Evolutionary conservation across 148 eudicot genomes (phyloP).

Genomic region (Suaeda aralocaspica): DNA sequence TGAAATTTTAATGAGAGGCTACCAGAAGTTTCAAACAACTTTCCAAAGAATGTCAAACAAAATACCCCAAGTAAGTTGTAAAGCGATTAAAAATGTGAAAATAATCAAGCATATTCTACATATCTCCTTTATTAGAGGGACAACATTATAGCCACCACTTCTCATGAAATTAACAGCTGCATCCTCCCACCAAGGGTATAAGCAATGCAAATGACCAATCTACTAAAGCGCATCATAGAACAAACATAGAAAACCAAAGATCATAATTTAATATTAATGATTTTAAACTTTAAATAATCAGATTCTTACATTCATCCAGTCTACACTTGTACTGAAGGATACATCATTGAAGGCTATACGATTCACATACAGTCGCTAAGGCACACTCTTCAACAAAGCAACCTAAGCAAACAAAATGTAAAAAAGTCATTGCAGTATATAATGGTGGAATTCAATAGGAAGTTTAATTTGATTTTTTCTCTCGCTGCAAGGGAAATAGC

Average conservation of each 20-base stretch:
- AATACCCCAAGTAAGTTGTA: background rate
- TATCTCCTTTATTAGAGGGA: too few relatives aligned
- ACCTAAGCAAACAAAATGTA: too few relatives aligned
- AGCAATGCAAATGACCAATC: too few relatives aligned
- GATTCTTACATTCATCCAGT: slow-evolving; percentile 68
- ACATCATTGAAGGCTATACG: slow-evolving; percentile 62
- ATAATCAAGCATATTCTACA: slow-evolving; percentile 17
- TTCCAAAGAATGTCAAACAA: background rate
- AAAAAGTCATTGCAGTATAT: too few relatives aligned
- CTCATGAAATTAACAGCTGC: too few relatives aligned
- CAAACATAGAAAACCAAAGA: background rate
- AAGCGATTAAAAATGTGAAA: background rate
- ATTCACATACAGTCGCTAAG: too few relatives aligned
- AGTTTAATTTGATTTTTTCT: background rate
- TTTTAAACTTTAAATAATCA: background rate
- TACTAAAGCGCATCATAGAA: slow-evolving; percentile 23
- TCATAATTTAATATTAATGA: background rate
- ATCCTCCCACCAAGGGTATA: too few relatives aligned
- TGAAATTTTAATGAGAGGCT: too few relatives aligned
- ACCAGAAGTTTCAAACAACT: background rate
- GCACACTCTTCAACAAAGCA: too few relatives aligned
- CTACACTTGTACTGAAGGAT: slow-evolving; percentile 51
- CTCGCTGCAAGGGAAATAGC: background rate
- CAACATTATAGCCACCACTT: too few relatives aligned
- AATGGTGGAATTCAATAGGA: too few relatives aligned